Percentiles rank a stretch among this genome's conserved stretches.
phyloP scores from a whole-genome alignment of 2,329 filamentous ascomycete genomes.

The Fusarium sp. region DNA sequence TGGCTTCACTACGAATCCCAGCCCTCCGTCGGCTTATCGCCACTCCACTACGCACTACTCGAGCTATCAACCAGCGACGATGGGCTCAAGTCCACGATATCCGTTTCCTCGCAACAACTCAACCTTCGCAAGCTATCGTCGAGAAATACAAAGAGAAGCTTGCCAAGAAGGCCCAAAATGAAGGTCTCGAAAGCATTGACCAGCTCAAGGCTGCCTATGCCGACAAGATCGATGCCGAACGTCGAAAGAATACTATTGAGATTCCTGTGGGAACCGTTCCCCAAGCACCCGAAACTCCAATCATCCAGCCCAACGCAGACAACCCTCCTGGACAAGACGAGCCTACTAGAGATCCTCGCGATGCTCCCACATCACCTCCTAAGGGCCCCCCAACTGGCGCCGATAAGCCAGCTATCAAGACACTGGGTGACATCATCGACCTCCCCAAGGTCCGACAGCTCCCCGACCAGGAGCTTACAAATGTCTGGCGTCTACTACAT shows the following conservation, averaged over 20 bases:
- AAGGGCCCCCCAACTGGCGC: conserved; percentile 30
- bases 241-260: conserved; percentile 72
- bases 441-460: conserved; percentile 79
- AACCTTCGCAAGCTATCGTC: conserved; percentile 72
- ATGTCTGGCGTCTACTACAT: conserved; percentile 91
- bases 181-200: conserved; percentile 76
- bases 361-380: conserved; percentile 15
- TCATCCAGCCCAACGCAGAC: conserved; percentile 52
- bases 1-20: conserved; percentile 62
- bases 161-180: conserved; percentile 79
- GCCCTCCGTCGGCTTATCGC: conserved; percentile 60
- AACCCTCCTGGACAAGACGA: conserved; percentile 43
- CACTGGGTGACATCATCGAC: conserved; percentile 72
- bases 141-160: conserved; percentile 93
- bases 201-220: conserved; percentile 85
- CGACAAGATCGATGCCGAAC: conserved; percentile 80
- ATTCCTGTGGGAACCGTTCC: conserved; percentile 49
- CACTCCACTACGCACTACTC: conserved; percentile 48
- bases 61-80: conserved; percentile 71
- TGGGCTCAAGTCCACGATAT: conserved; percentile 95
- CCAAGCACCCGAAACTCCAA: conserved; percentile 51
- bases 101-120: conserved; percentile 86
- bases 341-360: conserved; percentile 22
- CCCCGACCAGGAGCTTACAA: conserved; percentile 83
- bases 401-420: conserved; percentile 54